phyloP scores from a whole-genome alignment of 441 rosid genomes.

The Aquilaria agallochum region DNA sequence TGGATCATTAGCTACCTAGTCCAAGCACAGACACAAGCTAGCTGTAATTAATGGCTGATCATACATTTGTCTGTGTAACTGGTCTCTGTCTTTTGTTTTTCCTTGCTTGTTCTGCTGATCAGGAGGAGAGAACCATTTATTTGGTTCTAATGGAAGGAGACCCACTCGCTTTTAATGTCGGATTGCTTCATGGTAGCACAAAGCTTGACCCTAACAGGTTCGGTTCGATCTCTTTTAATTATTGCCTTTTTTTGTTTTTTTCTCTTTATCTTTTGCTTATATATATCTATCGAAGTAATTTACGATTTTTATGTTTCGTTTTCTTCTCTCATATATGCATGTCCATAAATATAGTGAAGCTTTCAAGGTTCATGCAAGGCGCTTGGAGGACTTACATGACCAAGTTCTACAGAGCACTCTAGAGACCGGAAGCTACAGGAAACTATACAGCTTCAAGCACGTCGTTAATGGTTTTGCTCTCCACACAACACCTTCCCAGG shows the following conservation, averaged over 20 bases:
- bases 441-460: constrained; percentile 85
- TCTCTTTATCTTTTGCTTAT: neutral
- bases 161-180: constrained; percentile 40
- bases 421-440: constrained; percentile 62
- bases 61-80: neutral
- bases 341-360: constrained; percentile 32
- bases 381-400: constrained; percentile 55
- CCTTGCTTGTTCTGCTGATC: constrained; percentile 29
- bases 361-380: constrained; percentile 39
- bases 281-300: neutral
- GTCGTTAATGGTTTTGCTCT: constrained; percentile 75
- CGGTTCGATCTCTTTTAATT: constrained; percentile 1
- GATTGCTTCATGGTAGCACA: constrained; percentile 10
- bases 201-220: constrained; percentile 33
- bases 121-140: constrained; percentile 28
- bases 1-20: too few relatives aligned
- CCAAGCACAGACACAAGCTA: neutral
- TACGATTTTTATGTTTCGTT: neutral
- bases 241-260: neutral
- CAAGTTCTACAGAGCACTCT: constrained; percentile 50
- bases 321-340: constrained; percentile 11
- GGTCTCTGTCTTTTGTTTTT: constrained; percentile 7
- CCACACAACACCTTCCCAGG: constrained; percentile 58
- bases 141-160: constrained; percentile 60
- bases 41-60: constrained; percentile 12